Evolutionary conservation across 805 yeast species (phyloP), one percentile per base, ranked within the genome.

Genomic region (Naumovozyma castellii): DNA sequence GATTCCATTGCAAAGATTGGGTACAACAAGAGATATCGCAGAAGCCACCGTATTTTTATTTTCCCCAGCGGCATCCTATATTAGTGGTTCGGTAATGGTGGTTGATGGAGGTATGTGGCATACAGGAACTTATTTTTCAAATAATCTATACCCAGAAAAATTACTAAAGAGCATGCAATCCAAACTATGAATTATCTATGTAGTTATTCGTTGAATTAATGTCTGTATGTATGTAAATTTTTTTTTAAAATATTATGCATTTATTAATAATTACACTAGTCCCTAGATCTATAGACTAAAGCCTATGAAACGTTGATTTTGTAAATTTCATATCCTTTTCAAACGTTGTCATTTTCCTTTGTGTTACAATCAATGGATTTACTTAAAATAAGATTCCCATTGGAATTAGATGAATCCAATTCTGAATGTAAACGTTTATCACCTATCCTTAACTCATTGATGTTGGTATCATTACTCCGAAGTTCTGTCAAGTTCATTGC

Each of bases 91-190:
- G 3, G 67, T 79, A 13, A 70, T 76, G 30, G 81, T 85, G 14
- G 95, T 90, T 4, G 97, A 88, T 63, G 97, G 97, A 38, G 97
- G 80, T 2, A 69, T 75, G 42, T 87, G 97, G 95, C 95, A 85
- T 56, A 66, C 77, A 57, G 86, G 88, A 12, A 60, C 64, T 10
- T 43, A 59, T 40, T 47, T 65, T 35, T 52, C 58, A 20, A 43
- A 60, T 19, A 57, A 60, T 28, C 51, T 63, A 46, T 75, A 74
- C 46, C 81, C 82, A 5, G 66, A 68, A 2, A 44, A 42, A 6
- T 43, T 76, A 42, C 43, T 50, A 12, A 37, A 61, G 14, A 56
- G 62, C 9, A 58, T 54, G 32, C 59, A 62, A 35, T 54, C 71
- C 34, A 69, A 67, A 52, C 51, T 69, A 18, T 68, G 43, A 56